phyloP scores from a whole-genome alignment of 768 basidiomycete species.

The Xerocomellus chrysenteron region DNA sequence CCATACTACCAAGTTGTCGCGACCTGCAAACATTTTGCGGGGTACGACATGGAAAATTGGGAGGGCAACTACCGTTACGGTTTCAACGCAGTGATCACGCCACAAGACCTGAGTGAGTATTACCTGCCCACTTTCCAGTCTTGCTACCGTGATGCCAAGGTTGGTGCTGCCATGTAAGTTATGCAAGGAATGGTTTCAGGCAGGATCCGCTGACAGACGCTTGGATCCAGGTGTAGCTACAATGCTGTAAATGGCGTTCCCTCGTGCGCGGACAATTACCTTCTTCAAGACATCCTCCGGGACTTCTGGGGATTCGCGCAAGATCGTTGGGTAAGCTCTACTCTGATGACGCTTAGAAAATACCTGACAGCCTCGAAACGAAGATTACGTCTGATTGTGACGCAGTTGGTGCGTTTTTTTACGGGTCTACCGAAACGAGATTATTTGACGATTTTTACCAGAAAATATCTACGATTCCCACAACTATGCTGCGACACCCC shows the following conservation, averaged over 20 bases:
- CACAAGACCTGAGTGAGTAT: constrained; percentile 56
- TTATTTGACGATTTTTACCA: background rate
- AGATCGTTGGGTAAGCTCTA: constrained; percentile 45
- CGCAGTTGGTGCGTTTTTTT: constrained; percentile 28
- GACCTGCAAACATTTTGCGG: constrained; percentile 62
- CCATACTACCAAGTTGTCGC: constrained; percentile 52
- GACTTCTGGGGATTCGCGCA: constrained; percentile 52
- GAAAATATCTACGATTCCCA: constrained; percentile 50
- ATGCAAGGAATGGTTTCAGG: background rate
- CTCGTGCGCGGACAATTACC: constrained; percentile 51
- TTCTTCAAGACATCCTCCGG: constrained; percentile 51
- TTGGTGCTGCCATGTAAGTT: constrained; percentile 49
- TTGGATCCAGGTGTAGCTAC: constrained; percentile 44
- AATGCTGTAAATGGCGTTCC: constrained; percentile 62
- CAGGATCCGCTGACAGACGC: background rate
- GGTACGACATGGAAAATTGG: constrained; percentile 60
- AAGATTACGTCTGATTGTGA: constrained; percentile 51
- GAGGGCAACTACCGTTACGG: constrained; percentile 46
- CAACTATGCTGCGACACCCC: constrained; percentile 43
- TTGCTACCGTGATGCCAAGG: constrained; percentile 61
- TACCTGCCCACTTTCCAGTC: constrained; percentile 57
- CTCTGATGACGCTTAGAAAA: background rate
- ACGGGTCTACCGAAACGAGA: background rate
- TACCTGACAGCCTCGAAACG: background rate
- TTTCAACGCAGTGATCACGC: constrained; percentile 53